Evolutionary conservation across 768 basidiomycete species (phyloP), one percentile per base, ranked within the genome.

Genomic region (Tulasnella sp.): DNA sequence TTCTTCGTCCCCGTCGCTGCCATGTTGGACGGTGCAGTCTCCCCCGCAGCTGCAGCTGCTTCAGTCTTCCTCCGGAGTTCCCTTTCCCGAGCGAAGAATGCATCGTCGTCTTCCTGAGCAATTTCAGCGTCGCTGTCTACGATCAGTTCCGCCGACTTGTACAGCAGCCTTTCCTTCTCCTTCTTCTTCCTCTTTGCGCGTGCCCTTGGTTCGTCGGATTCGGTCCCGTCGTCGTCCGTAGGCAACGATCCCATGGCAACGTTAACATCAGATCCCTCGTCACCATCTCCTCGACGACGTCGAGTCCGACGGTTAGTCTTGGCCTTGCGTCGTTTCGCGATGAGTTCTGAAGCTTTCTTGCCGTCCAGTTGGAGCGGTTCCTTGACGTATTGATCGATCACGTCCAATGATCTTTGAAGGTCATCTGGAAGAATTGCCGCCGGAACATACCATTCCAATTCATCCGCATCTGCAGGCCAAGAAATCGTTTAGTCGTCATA

Each of bases 91-190:
- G 86, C 91, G 76, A 95, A 88, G 86, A 97, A 97, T 6, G 86
- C 88, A 71, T 92, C 91, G 82, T 94, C 91, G 80, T 92, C 91
- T 82, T 94, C 91, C 80, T 92, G 90, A 19, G 88, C 92, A 76
- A 89, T 89, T 82, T 94, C 93, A 75, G 86, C 91, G 80, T 97
- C 96, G 78, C 93, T 94, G 83, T 97, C 95, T 81, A 92, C 90
- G 81, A 97, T 95, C 82, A 96, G 93, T 82, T 93, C 91, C 12
- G 93, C 94, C 8, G 91, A 93, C 82, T 94, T 95, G 86, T 93
- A 96, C 77, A 85, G 85, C 84, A 90, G 87, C 81, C 88, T 88
- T 81, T 92, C 91, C 81, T 88, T 90, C 79, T 85, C 85, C 82
- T 87, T 89, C 82, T 86, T 80, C 80, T 83, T 79, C 84, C 84